phyloP scores from a whole-genome alignment of 495 filamentous ascomycete species.

The Penicillium subrubescens region DNA sequence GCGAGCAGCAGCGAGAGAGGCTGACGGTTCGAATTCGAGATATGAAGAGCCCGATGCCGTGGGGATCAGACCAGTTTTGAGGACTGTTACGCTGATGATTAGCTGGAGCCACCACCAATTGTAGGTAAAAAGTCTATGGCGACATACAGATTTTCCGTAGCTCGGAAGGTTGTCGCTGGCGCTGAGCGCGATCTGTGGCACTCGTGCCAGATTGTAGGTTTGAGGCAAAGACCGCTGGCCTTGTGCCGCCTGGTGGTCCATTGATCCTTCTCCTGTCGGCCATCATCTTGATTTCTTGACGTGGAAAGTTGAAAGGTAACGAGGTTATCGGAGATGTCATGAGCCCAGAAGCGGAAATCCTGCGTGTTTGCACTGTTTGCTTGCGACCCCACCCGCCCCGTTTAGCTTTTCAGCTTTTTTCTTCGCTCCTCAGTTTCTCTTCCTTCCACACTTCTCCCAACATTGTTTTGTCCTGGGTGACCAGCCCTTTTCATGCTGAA shows the following conservation, averaged over 20 bases:
- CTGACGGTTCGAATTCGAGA: conserved; percentile 74
- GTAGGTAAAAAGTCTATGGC: background rate
- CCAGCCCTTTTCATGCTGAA: conserved; percentile 27
- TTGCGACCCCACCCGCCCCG: conserved; percentile 17
- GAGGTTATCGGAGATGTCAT: conserved; percentile 14
- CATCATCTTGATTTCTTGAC: conserved; percentile 47
- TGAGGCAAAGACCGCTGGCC: conserved; percentile 69
- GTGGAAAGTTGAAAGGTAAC: conserved; percentile 16
- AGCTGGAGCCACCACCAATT: conserved; percentile 11
- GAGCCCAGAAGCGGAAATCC: conserved; percentile 41
- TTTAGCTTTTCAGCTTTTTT: conserved; percentile 31
- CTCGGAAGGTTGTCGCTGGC: conserved; percentile 61
- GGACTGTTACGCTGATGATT: conserved; percentile 52
- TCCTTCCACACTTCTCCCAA: conserved; percentile 30
- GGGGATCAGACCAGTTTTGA: conserved; percentile 89
- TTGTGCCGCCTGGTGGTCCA: conserved; percentile 76
- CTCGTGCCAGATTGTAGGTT: conserved; percentile 39
- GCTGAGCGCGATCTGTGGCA: conserved; percentile 45
- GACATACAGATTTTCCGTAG: conserved; percentile 82
- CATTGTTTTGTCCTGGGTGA: conserved; percentile 11
- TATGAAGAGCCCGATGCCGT: conserved; percentile 95
- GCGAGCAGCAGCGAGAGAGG: conserved; percentile 50
- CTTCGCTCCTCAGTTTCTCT: conserved; percentile 29
- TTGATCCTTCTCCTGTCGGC: conserved; percentile 90
- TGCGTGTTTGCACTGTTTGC: conserved; percentile 50